Evolutionary conservation across 2,329 filamentous ascomycete species (phyloP).

Genomic region (Aspergillus tamarii): DNA sequence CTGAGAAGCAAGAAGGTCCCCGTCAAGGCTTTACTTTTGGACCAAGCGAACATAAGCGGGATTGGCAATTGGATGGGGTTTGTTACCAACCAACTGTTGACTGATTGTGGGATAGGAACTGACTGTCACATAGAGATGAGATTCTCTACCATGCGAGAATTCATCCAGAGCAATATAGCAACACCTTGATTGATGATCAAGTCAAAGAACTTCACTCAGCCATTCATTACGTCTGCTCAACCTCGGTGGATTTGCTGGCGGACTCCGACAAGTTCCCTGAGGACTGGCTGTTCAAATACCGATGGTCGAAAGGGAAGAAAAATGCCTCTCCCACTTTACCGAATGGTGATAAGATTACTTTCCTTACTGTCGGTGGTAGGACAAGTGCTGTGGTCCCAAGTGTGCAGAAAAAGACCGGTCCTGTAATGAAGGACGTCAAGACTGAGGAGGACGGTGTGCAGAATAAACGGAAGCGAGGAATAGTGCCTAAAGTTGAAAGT

Average conservation of each 20-base stretch:
- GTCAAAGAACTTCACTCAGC: constrained; percentile 71
- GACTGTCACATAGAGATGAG: constrained; percentile 65
- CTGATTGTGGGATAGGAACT: background rate
- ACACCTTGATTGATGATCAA: constrained; percentile 74
- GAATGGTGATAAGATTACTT: constrained; percentile 81
- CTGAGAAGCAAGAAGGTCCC: constrained; percentile 78
- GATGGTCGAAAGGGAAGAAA: constrained; percentile 89
- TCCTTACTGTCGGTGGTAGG: constrained; percentile 85
- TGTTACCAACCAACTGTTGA: constrained; percentile 25
- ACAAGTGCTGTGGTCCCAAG: constrained; percentile 87
- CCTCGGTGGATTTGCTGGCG: constrained; percentile 75
- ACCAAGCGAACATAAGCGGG: constrained; percentile 86
- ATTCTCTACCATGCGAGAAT: constrained; percentile 85
- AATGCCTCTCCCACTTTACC: constrained; percentile 68
- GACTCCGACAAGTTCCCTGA: constrained; percentile 84
- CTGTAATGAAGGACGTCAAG: constrained; percentile 57
- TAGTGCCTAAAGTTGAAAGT: constrained; percentile 30
- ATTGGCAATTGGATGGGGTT: constrained; percentile 95
- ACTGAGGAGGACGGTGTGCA: constrained; percentile 30
- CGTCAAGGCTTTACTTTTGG: constrained; percentile 83
- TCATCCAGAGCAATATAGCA: constrained; percentile 90
- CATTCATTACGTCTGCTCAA: constrained; percentile 77
- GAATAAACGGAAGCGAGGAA: constrained; percentile 38
- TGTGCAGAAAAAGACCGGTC: constrained; percentile 79
- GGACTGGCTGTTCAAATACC: constrained; percentile 84